Conservation (phyloP, 2,329 filamentous ascomycete species). For the Atkinsonella texensis region DNA sequence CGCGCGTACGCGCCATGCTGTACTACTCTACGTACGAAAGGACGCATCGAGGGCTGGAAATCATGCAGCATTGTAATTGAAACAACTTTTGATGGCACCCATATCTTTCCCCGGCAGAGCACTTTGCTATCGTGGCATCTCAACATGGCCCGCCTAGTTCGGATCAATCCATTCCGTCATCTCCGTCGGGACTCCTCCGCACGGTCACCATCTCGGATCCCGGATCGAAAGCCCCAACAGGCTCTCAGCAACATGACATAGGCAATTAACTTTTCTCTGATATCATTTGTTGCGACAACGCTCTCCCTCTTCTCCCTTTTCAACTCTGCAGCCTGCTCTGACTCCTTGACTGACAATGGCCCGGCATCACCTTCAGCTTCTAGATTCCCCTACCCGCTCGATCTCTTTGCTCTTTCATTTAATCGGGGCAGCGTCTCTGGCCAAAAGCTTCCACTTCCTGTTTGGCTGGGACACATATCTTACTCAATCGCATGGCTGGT, state of each 20-base stretch:
- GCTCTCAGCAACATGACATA: background rate
- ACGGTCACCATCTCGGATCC: background rate
- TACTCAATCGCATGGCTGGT: constrained; percentile 50
- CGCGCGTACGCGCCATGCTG: no score
- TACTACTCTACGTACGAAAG: background rate
- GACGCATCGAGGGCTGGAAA: background rate
- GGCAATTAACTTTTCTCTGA: background rate
- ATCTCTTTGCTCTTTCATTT: constrained; percentile 48
- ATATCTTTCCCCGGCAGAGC: background rate
- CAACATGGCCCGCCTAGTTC: background rate
- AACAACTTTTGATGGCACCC: background rate
- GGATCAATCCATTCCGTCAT: background rate
- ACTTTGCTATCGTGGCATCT: background rate
- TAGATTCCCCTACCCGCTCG: constrained; percentile 53
- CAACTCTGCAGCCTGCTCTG: background rate
- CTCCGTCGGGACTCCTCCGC: background rate
- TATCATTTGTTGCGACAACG: background rate
- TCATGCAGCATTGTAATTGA: background rate
- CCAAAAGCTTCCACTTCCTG: constrained; percentile 41
- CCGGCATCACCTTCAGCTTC: constrained; percentile 51
- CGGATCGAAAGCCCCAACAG: background rate
- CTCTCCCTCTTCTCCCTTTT: background rate
- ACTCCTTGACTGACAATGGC: constrained; percentile 21
- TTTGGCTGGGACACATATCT: constrained; percentile 37
- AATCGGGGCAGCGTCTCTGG: constrained; percentile 44